Evolutionary conservation across 192 early-diverging fungal species (phyloP), one percentile per base, ranked within the genome.

Genomic region (Coemansia sp.): DNA sequence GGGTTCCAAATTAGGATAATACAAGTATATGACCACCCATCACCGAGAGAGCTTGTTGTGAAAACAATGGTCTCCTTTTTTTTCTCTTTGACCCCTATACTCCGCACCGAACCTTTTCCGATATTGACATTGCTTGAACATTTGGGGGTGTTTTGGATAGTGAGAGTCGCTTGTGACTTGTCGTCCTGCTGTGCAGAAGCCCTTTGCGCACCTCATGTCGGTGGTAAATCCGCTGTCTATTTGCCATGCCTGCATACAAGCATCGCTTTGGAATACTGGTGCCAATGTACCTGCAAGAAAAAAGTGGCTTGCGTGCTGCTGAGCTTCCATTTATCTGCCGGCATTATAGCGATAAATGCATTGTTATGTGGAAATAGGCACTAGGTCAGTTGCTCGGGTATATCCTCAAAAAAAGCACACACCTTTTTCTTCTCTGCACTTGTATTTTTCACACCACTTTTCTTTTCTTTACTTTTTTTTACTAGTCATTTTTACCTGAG

Each of bases 261-360:
- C 13, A 11, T 28, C 16, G 9, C 26, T 55, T 30, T 14, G 52
- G 26, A 55, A 50, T 28, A 30, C 26, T 30, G 26, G 13, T 28
- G 26, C 53, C 53, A 30, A 11, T 7, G 50, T 28, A 19, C 50
- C 26, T 53, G 21, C 7, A 28, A 33, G 7, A 61, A 61, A 30
- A 62, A 39, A 64, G 32, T 65, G 63, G 46, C 44, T 33, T 50
- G 33, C 21, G 32, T 65, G 46, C 21, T 28, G 26, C 28, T 64
- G 52, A 16, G 28, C 28, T 55, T 55, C 10, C 2, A 55, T 30
- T 55, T 30, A 16, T 30, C 52, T 55, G 52, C 52, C 52, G 52
- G 52, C 52, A 55, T 55, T 55, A 55, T 55, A 14, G 28, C 28
- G 23, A 30, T 32, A 50, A 9, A 30, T 30, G 52, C 52, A 55